Percentiles rank a stretch among this genome's conserved stretches.
Conservation (phyloP, 2,329 filamentous ascomycete species). For the Cryoendolithus antarcticus region DNA sequence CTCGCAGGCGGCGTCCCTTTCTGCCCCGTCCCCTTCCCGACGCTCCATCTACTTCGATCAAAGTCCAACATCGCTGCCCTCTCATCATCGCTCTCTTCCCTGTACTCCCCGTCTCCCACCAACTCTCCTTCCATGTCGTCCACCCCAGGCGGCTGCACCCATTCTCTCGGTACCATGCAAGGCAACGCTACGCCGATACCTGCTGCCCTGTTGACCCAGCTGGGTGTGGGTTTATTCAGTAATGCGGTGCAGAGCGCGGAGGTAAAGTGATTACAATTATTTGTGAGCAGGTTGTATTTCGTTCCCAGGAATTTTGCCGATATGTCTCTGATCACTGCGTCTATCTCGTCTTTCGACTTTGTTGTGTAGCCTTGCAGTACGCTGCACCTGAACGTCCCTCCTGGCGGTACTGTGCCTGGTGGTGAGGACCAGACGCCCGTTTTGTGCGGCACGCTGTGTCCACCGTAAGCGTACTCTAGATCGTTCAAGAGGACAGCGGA, state of each 20-base stretch:
- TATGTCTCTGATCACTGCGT: conserved; percentile 50
- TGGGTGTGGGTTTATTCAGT: conserved; percentile 56
- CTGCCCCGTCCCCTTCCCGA: too few relatives aligned
- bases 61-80: too few relatives aligned
- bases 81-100: too few relatives aligned
- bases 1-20: too few relatives aligned
- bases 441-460: conserved; percentile 56
- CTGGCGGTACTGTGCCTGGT: conserved; percentile 59
- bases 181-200: conserved; percentile 69
- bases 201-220: conserved; percentile 74
- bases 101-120: too few relatives aligned
- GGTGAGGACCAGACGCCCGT: conserved; percentile 74
- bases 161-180: conserved; percentile 70
- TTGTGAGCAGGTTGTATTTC: conserved; percentile 67
- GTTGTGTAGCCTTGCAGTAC: conserved; percentile 72
- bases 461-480: conserved; percentile 74
- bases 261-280: conserved; percentile 86
- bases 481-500: conserved; percentile 57
- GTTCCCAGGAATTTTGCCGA: conserved; percentile 63
- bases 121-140: conserved; percentile 56
- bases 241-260: conserved; percentile 61
- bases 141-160: conserved; percentile 67
- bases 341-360: conserved; percentile 55
- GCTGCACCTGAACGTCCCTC: conserved; percentile 62
- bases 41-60: too few relatives aligned